Evolutionary conservation across 345 rosid species (phyloP).

Genomic region (Alliaria petiolata): DNA sequence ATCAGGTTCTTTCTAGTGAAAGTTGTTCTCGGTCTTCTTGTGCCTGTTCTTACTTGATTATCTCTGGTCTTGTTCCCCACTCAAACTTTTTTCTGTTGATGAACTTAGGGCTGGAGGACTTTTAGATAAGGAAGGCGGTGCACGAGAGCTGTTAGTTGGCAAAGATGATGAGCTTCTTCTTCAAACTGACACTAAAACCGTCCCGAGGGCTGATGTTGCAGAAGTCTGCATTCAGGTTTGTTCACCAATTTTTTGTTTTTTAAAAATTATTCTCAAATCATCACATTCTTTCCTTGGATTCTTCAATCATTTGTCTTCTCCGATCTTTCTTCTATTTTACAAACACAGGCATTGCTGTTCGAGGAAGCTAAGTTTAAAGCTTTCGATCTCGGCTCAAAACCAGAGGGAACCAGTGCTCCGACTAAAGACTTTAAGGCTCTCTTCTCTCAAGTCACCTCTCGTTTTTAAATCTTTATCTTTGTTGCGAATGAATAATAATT

Average conservation of each 20-base stretch:
- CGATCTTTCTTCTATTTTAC: not conserved
- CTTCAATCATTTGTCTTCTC: not conserved
- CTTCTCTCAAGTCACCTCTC: constrained; percentile 50
- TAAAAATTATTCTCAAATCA: not conserved
- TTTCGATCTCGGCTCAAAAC: constrained; percentile 75
- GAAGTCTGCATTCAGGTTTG: constrained; percentile 80
- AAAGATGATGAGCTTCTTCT: constrained; percentile 92
- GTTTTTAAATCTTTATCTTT: constrained; percentile 36
- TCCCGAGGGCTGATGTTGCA: constrained; percentile 69
- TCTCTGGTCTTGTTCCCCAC: not conserved
- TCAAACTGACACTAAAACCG: constrained; percentile 59
- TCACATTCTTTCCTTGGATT: not conserved
- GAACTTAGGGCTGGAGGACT: constrained; percentile 75
- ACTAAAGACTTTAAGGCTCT: constrained; percentile 75
- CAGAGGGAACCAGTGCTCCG: constrained; percentile 62
- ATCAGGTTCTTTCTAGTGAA: constrained; percentile 53
- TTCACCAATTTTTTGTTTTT: not conserved
- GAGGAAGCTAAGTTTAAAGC: constrained; percentile 78
- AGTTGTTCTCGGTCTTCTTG: not conserved
- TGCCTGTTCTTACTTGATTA: not conserved
- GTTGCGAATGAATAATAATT: not conserved
- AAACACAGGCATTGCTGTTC: constrained; percentile 55
- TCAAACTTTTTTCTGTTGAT: not conserved
- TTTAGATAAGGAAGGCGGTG: constrained; percentile 70
- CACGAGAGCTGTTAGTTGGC: constrained; percentile 63